Evolutionary conservation across 2,329 filamentous ascomycete species (phyloP), one percentile per base, ranked within the genome.

Genomic region (Claviceps paspali): DNA sequence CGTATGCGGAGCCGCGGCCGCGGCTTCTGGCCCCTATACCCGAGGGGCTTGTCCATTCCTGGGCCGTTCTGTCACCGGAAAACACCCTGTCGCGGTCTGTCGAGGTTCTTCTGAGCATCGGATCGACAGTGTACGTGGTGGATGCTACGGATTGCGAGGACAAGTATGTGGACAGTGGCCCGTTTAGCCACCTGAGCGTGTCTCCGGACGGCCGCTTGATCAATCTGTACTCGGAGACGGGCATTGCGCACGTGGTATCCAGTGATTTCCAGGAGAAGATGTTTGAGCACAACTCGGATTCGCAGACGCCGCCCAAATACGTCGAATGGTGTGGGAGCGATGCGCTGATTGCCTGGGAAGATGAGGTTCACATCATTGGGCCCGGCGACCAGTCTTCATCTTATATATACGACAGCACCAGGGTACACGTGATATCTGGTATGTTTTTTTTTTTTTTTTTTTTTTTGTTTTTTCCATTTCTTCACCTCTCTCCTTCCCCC

Each of bases 241-340:
- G 86, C 40, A 87, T 78, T 47, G 76, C 91, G 15, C 93, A 91
- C 69, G 83, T 98, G 21, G 86, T 96, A 36, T 91, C 84, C 33
- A 88, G 85, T 50, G 88, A 98, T 56, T 96, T 96, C 55, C 86
- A 94, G 54, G 86, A 82, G 51, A 79, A 87, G 40, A 67, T 94
- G 43, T 88, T 86, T 53, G 87, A 96, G 59, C 88, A 96, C 53
- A 78, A 94, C 50, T 88, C 87, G 1, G 79, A 79, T 47, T 87
- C 84, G 8, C 81, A 80, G 55, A 93, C 85, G 5, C 70, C 79
- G 2, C 91, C 91, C 3, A 81, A 84, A 49, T 84, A 91, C 45
- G 70, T 98, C 43, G 80, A 91, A 49, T 98, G 91, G 91, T 98
- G 91, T 56, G 91, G 91, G 5, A 88, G 91, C 49, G 88, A 96